Evolutionary conservation across 129 eudicot species (phyloP).

Genomic region (Chrysanthemum lavandulifolium): DNA sequence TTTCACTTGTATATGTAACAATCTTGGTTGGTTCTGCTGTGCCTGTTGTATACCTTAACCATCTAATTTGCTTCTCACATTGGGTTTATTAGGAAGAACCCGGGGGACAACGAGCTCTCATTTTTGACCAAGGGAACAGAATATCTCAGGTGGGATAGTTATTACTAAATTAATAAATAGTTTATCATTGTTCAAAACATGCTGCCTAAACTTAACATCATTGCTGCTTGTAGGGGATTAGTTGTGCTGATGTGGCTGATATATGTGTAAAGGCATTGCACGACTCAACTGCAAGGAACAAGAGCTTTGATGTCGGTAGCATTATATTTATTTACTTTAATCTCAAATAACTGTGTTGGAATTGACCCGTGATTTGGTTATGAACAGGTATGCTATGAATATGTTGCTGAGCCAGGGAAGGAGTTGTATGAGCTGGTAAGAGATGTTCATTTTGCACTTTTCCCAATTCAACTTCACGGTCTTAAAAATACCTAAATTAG

Average conservation of each 20-base stretch:
- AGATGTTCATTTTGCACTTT: not conserved
- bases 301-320: constrained; percentile 89
- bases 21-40: too few species aligned
- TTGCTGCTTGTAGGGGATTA: constrained; percentile 63
- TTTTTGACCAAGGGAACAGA: constrained; percentile 98
- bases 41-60: too few species aligned
- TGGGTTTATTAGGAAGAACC: constrained; percentile 79
- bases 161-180: constrained; percentile 7
- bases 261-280: constrained; percentile 97
- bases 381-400: constrained; percentile 90
- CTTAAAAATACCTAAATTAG: not conserved
- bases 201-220: constrained; percentile 14
- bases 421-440: constrained; percentile 94
- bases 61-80: constrained; percentile 10
- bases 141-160: constrained; percentile 68
- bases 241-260: constrained; percentile 99
- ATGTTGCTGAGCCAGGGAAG: constrained; percentile 92
- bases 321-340: constrained; percentile 2
- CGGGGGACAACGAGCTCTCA: constrained; percentile 95
- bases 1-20: too few species aligned
- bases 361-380: not conserved
- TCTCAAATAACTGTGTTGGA: constrained; percentile 16
- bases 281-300: constrained; percentile 96
- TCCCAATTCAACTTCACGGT: not conserved
- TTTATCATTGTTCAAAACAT: not conserved